Evolutionary conservation across 139 green algal genomes (phyloP), one percentile per base, ranked within the genome.

Genomic region (Chlorella sorokiniana): DNA sequence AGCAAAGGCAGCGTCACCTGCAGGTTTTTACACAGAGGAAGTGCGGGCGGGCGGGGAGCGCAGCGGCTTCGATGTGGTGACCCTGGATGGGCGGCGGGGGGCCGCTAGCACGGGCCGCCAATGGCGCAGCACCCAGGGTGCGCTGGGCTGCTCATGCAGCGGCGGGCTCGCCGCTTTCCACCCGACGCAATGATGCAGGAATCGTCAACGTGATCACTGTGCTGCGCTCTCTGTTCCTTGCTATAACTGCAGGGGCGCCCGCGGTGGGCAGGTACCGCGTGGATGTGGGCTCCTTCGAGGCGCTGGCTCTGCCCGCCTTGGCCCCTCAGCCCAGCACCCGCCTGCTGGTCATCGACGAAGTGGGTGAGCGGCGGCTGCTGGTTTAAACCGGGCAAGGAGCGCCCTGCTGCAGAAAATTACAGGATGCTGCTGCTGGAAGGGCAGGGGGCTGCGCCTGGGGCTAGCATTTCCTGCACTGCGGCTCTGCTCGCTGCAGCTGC

Each of bases 281-380:
- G 1, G 80, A 90, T n/a, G 35, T 90, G 11, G 0, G 25, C 0
- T 80, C 69, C n/a, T 89, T 90, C 52, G 86, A 89, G 40, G 29
- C 41, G 1, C 70, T 90, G 10, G 86, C 83, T 0, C 41, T 90
- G 54, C 79, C 79, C 4, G 35, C 70, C 1, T 40, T 90, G 40
- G 0, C 7, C 1, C 38, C 29, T 0, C 10, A 35, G 16, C 4
- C 37, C 22, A 42, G 31, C 0, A 64, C 64, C 11, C 52, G 42
- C 22, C 70, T 90, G 27, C 41, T 83, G n/a, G 69, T 88, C 8
- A 59, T 90, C 1, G 86, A 90, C 48, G 86, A 90, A 69, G 78
- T 90, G 8, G 82, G 86, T 88, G 69, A 69, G 85, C 35, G 40
- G 25, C 3, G 4, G 31, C 33, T 68, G 63, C 63, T 69, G n/a